phyloP scores from a whole-genome alignment of 768 basidiomycete genomes.

The Phaeotremella skinneri region DNA sequence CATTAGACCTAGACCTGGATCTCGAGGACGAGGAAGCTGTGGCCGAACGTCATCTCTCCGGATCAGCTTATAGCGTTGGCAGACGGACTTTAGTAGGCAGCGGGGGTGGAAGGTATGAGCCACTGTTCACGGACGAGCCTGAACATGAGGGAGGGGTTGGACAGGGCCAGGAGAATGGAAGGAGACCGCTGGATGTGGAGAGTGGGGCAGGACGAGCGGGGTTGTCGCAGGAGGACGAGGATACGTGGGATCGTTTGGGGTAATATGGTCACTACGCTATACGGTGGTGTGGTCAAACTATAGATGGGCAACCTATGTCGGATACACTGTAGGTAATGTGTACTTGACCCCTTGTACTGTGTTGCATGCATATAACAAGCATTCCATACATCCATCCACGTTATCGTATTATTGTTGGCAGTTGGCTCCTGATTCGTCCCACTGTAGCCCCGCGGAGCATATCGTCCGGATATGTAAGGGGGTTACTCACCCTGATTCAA shows the following conservation, averaged over 20 bases:
- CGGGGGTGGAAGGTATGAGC: slow-evolving; percentile 23
- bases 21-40: slow-evolving; percentile 54
- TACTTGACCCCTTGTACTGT: not conserved
- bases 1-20: slow-evolving; percentile 53
- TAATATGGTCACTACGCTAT: not conserved
- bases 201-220: slow-evolving; percentile 38
- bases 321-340: not conserved
- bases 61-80: slow-evolving; percentile 3
- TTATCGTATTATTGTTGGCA: too few species aligned
- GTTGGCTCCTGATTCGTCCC: too few species aligned
- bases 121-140: slow-evolving; percentile 27
- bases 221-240: slow-evolving; percentile 43
- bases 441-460: not conserved
- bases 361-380: not conserved
- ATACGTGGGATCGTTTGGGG: slow-evolving; percentile 48
- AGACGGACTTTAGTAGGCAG: not conserved
- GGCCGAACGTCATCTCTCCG: slow-evolving; percentile 39
- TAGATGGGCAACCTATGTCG: not conserved
- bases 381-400: too few species aligned
- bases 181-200: slow-evolving; percentile 22
- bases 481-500: not conserved
- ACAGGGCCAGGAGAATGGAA: slow-evolving; percentile 13
- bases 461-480: too few species aligned
- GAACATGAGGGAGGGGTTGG: slow-evolving; percentile 14
- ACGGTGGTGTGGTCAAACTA: not conserved